Base-by-base conservation (phyloP, 2,329 filamentous ascomycete genomes). In the Penicillium corylophilum region DNA sequence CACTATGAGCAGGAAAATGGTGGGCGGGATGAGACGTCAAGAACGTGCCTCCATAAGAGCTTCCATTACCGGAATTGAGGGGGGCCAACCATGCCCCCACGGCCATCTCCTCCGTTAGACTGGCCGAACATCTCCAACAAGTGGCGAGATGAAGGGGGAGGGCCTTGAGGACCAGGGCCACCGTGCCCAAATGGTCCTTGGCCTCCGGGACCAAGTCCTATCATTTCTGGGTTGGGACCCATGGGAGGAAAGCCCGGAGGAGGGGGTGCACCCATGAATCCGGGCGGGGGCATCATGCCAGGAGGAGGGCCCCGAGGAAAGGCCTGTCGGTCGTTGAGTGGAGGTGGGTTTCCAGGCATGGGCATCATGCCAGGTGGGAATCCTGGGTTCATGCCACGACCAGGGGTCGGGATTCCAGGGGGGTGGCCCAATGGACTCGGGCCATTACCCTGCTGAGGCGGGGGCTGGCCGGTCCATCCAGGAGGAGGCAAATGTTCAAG, bases 121-220 rank as follows among this genome's bases (percentile, higher is more conserved):
- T 72, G 71, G 18, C 69, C 71, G 50, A 77, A 72, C 71, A 77
- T 74, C 39, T 77, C 74, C 50, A 77, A 64, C 39, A 75, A 63
- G 44, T 73, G 70, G 36, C 72, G 61, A 16, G 72, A 71, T 3
- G 70, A 71, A 24, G 70, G 69, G 24, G 69, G 71, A 18, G 67
- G 68, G 7, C 67, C 71, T 24, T 69, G 72, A 10, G 68, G 71
- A 12, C 70, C 69, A 24, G 65, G 64, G 18, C 64, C 66, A 5
- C 70, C 67, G 43, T 67, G 67, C 16, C 67, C 71, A 38, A 70
- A 73, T 26, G 66, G 71, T 5, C 62, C 63, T 47, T 69, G 66
- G 41, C 66, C 65, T 36, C 66, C 66, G 50, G 68, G 70, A 13
- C 63, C 64, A 47, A 70, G 56, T 28, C 68, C 67, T 64, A 74